These are phyloP conservation scores for Trebouxiophyceae sp. DNA, from an alignment of 163 green algal species.

Conservation along the genomic window DNA sequence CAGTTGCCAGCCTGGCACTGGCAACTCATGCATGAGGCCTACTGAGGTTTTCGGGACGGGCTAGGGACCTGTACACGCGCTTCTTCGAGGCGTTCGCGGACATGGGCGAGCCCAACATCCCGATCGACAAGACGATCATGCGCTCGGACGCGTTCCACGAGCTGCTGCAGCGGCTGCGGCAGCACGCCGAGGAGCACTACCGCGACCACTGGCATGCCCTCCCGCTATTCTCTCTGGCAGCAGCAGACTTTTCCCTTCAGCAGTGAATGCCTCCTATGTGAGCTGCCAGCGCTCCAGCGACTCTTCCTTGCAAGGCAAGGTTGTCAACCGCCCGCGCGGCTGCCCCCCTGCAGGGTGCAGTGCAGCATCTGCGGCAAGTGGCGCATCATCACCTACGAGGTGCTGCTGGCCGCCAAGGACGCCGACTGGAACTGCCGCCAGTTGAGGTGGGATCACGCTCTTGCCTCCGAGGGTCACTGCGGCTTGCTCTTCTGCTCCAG, in stretches of 20 bases:
- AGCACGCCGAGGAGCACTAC: slow-evolving; percentile 43
- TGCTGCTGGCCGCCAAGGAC: slow-evolving; percentile 21
- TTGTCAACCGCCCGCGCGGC: background rate
- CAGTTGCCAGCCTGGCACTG: too few relatives aligned
- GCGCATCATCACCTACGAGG: slow-evolving; percentile 53
- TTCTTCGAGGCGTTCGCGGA: slow-evolving; percentile 54
- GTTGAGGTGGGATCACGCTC: slow-evolving; percentile 23
- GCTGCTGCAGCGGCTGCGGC: slow-evolving; percentile 51
- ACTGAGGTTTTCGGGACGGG: background rate
- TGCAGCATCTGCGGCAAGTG: slow-evolving; percentile 63
- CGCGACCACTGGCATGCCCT: slow-evolving; percentile 57
- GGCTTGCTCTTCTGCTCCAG: background rate
- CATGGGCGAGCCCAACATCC: slow-evolving; percentile 65
- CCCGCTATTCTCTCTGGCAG: background rate
- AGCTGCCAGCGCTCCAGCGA: background rate
- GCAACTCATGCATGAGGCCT: too few relatives aligned
- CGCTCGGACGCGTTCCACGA: slow-evolving; percentile 30
- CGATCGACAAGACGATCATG: slow-evolving; percentile 59
- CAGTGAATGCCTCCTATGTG: background rate
- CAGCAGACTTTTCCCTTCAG: background rate
- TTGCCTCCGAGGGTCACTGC: background rate
- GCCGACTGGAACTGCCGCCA: slow-evolving; percentile 48
- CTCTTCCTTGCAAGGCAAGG: background rate
- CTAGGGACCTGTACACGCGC: slow-evolving; percentile 37
- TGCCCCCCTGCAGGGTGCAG: slow-evolving; percentile 18